Evolutionary conservation across 2,329 filamentous ascomycete genomes (phyloP).

Genomic region (Aspergillus melleus): DNA sequence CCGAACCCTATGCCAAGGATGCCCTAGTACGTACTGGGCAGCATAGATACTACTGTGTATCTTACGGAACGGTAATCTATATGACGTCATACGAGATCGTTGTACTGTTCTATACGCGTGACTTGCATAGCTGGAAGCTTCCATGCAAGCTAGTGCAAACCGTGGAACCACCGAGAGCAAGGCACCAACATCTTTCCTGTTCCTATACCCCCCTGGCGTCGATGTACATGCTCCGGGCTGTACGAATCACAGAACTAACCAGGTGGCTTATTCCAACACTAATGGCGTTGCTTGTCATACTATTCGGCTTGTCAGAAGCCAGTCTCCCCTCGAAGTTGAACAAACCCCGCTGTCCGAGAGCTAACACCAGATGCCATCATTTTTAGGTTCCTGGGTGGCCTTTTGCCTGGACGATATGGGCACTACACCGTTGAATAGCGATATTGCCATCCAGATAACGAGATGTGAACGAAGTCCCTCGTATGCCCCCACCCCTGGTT

Average conservation of each 20-base stretch:
- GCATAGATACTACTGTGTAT: too few relatives aligned
- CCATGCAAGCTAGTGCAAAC: not conserved
- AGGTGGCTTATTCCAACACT: not conserved
- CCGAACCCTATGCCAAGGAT: too few relatives aligned
- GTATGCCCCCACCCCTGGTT: constrained; percentile 22
- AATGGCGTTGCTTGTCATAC: constrained; percentile 5
- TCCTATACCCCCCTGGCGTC: not conserved
- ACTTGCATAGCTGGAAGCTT: not conserved
- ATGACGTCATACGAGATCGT: not conserved
- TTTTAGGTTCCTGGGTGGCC: constrained; percentile 14
- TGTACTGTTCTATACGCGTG: not conserved
- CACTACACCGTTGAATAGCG: constrained; percentile 6
- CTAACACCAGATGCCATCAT: constrained; percentile 2
- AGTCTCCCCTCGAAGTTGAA: constrained; percentile 1
- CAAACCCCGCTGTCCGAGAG: not conserved
- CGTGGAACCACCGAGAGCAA: not conserved
- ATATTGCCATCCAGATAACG: constrained; percentile 10
- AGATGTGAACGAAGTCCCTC: constrained; percentile 19
- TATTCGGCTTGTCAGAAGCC: constrained; percentile 6
- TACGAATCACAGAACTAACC: not conserved
- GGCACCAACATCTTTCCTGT: not conserved
- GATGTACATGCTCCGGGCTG: constrained; percentile 1
- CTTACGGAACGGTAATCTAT: too few relatives aligned
- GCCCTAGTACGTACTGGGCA: too few relatives aligned
- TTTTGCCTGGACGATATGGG: constrained; percentile 16